Base-by-base conservation (phyloP, 352 stramenopile species). In the Phytophthora citrophthora region DNA sequence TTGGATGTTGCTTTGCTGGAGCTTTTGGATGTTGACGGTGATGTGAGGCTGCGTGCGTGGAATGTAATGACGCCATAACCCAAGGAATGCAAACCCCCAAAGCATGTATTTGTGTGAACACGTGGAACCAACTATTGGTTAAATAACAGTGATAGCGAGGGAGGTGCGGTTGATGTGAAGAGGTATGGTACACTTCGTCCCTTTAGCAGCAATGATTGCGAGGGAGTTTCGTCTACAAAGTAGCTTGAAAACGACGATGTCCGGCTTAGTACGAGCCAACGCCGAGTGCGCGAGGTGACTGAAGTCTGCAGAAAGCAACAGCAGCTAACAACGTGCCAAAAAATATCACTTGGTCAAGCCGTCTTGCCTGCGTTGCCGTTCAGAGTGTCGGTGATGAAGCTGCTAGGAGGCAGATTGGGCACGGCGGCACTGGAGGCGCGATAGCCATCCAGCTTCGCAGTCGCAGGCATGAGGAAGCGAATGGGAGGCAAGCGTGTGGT, bases 401-500 rank as follows among this genome's bases (percentile, higher is more conserved):
- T 78, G 34, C 68, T 83, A 11, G 78, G 78, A 31, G 80, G 78
- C 43, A 85, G 69, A 32, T 55, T 59, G 46, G 73, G 66, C 51
- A 77, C 58, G 18, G 79, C 40, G 10, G 70, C 58, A 51, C 72
- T 84, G 16, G 72, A 76, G 15, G 71, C 73, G 13, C 80, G 78
- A 69, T 83, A 90, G 23, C 77, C 78, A 40, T 90, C 81, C 4
- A 90, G 66, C 32, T 91, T 93, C 29, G 54, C 77, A 34, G 29
- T 34, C 29, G 29, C 70, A 0, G 80, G 78, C 49, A 86, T 93
- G 44, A 93, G 74, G 50, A 83, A 90, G 64, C 84, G 89, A 69
- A 93, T 93, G 20, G 84, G 84, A 20, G 84, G 84, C 40, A 93
- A 69, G 15, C 80, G 76, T 12, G 72, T 68, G 8, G 64, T 81